These are phyloP conservation scores for Bretschneidera sinensis DNA, from an alignment of 345 rosid genomes.

Conservation along the genomic window DNA sequence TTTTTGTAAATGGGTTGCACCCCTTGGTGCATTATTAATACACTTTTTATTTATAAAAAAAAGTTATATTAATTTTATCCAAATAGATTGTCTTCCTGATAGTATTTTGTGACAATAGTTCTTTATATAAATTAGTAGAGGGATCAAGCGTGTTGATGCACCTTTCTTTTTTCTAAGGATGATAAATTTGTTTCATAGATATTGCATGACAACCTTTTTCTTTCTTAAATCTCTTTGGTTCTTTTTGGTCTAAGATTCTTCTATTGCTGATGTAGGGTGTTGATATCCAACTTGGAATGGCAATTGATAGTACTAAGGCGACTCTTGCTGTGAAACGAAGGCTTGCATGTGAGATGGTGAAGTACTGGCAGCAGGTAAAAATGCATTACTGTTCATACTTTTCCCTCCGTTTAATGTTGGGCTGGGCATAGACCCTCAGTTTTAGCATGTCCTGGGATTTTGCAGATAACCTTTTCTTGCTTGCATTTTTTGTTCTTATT, in stretches of 20 bases:
- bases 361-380: constrained; percentile 97
- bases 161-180: too few relatives aligned
- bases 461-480: neutral
- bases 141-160: too few relatives aligned
- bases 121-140: too few relatives aligned
- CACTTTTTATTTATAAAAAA: too few relatives aligned
- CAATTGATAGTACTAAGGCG: constrained; percentile 96
- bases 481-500: neutral
- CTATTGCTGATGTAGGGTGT: constrained; percentile 56
- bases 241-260: constrained; percentile 12
- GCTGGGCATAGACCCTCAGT: neutral
- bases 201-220: neutral
- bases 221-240: neutral
- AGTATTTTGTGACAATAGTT: too few relatives aligned
- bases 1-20: too few relatives aligned
- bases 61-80: too few relatives aligned
- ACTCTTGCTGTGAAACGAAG: constrained; percentile 98
- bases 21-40: too few relatives aligned
- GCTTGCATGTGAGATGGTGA: constrained; percentile 99
- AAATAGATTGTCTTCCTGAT: too few relatives aligned
- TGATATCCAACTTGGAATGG: constrained; percentile 98
- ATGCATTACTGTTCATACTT: neutral
- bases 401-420: neutral
- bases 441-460: neutral
- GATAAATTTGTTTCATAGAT: constrained; percentile 5